Evolutionary conservation across 768 basidiomycete genomes (phyloP), one percentile per base, ranked within the genome.

Genomic region (Inosperma sp.): DNA sequence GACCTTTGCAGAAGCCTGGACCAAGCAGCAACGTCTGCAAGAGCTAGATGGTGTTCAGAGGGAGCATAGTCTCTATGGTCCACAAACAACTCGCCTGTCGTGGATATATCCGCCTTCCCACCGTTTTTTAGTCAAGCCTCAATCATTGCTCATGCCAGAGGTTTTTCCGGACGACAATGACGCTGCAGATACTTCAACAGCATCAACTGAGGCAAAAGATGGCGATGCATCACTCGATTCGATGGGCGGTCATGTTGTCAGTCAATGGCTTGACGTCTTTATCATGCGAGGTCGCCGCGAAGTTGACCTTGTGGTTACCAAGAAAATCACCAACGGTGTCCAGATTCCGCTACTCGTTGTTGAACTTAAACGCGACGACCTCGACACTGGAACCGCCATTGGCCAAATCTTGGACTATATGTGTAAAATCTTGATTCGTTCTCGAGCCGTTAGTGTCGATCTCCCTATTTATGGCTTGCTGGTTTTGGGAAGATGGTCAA

Each of bases 61-160:
- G 30, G 48, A 40, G 16, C 48, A 49, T 6, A 37, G 23, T 4
- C 48, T 49, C 34, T 49, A 49, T 29, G 36, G 48, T 7, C 48
- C 34, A 7, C 48, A 49, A 26, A 35, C 5, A 0, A 31, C 48
- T 10, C 48, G 48, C 2, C 8, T 49, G 27, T 29, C 35, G 7
- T 49, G 48, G 48, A 49, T 37, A 17, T 49, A 49, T 7, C 47
- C 47, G 7, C 47, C 47, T 7, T 48, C 35, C 17, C 47, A 48
- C 25, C 25, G 8, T 12, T 48, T 48, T 39, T 29, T 39, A 5
- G 37, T 48, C 25, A 48, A 48, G 14, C 47, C 47, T 7, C 47
- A 48, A 13, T n/a, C 35, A 1, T 13, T 48, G 12, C 47, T 48
- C 7, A 48, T 48, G 35, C 47, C 47, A 19, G 47, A 35, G 19